Conservation (phyloP, 257 asterid genomes). For the Cordia subcordata region DNA sequence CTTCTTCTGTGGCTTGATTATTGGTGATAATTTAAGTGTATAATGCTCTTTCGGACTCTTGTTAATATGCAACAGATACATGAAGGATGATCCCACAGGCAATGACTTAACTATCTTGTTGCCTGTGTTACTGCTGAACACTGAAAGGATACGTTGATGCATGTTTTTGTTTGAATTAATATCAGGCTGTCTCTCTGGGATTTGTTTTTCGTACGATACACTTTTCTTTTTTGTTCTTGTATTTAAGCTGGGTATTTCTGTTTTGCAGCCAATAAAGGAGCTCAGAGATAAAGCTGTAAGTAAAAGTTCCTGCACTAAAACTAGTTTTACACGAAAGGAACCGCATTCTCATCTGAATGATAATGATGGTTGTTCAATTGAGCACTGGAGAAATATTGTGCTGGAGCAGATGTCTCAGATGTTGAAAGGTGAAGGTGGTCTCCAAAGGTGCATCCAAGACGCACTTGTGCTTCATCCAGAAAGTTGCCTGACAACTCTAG, state of each 20-base stretch:
- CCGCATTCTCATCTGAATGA: slow-evolving; percentile 16
- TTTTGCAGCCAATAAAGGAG: slow-evolving; percentile 33
- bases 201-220: background rate
- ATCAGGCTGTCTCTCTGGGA: background rate
- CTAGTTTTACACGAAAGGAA: slow-evolving; percentile 24
- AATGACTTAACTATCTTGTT: too few species aligned
- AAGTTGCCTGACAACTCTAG: slow-evolving; percentile 33
- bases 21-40: too few species aligned
- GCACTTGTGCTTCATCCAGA: slow-evolving; percentile 39
- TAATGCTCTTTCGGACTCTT: too few species aligned
- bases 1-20: too few species aligned
- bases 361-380: slow-evolving; percentile 28
- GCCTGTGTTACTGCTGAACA: too few species aligned
- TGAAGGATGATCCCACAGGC: too few species aligned
- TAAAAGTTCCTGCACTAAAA: slow-evolving; percentile 20
- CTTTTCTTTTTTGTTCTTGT: slow-evolving; percentile 8
- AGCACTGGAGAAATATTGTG: slow-evolving; percentile 44
- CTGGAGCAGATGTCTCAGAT: slow-evolving; percentile 57
- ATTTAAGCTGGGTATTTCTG: slow-evolving; percentile 10
- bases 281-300: slow-evolving; percentile 16
- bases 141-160: too few species aligned
- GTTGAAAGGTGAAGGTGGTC: slow-evolving; percentile 43
- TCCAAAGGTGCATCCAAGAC: slow-evolving; percentile 41
- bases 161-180: too few species aligned
- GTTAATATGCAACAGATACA: too few species aligned